Evolutionary conservation across 2,329 filamentous ascomycete species (phyloP).

Genomic region (Fusarium anguioides): DNA sequence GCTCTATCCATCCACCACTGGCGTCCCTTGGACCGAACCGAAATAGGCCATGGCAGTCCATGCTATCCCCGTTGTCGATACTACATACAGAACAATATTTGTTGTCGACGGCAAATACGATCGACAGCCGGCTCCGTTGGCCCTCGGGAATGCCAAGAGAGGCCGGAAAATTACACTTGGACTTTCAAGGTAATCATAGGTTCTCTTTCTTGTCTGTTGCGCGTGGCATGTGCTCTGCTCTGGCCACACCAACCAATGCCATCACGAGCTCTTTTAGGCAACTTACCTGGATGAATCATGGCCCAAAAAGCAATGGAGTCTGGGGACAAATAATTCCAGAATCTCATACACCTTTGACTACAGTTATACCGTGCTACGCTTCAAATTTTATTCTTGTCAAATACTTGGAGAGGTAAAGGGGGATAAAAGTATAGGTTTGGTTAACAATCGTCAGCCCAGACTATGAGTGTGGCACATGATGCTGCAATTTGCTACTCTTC

Average conservation of each 20-base stretch:
- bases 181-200: conserved; percentile 2
- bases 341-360: background rate
- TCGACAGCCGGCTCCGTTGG: conserved; percentile 39
- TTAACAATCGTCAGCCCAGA: conserved; percentile 18
- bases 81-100: background rate
- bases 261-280: conserved; percentile 8
- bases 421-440: background rate
- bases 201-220: conserved; percentile 13
- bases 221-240: conserved; percentile 12
- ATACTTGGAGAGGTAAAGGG: conserved; percentile 1
- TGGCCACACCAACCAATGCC: conserved; percentile 3
- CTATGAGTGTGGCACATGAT: conserved; percentile 31
- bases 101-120: background rate
- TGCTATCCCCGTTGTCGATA: conserved; percentile 9
- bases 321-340: background rate
- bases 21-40: conserved; percentile 47
- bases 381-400: background rate
- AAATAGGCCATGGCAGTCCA: conserved; percentile 26
- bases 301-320: background rate
- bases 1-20: conserved; percentile 3
- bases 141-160: conserved; percentile 41
- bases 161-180: conserved; percentile 2
- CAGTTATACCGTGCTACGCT: background rate
- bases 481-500: conserved; percentile 12
- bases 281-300: background rate